Percentiles rank a stretch among this genome's conserved stretches.
Conservation (phyloP, 164 flowering plant species). For the Litsea cubeba region DNA sequence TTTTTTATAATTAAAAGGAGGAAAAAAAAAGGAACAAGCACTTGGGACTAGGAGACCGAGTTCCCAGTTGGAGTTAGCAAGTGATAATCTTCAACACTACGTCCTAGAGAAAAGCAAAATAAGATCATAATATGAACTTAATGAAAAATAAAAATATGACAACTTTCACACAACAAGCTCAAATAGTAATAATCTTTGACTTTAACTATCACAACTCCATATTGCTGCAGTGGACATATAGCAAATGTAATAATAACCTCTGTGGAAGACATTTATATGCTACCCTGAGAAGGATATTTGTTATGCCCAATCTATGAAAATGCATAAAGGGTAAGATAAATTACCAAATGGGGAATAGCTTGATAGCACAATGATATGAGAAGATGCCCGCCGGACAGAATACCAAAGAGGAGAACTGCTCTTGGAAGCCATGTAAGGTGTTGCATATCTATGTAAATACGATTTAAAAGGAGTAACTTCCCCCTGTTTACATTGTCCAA, state of each 20-base stretch:
- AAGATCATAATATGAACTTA: too few species aligned
- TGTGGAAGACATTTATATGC: not conserved
- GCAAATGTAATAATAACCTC: not conserved
- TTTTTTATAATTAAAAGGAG: too few species aligned
- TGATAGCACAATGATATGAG: slow-evolving; percentile 90
- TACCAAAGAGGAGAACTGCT: slow-evolving; percentile 94
- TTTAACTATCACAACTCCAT: too few species aligned
- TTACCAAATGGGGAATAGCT: slow-evolving; percentile 96
- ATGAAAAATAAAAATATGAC: too few species aligned
- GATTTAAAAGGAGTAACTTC: slow-evolving; percentile 72
- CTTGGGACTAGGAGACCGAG: too few species aligned
- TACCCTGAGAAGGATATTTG: not conserved
- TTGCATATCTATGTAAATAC: slow-evolving; percentile 62
- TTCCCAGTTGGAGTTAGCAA: too few species aligned
- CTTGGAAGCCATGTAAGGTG: slow-evolving; percentile 60
- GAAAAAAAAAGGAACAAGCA: too few species aligned
- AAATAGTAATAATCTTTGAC: too few species aligned
- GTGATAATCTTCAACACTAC: too few species aligned
- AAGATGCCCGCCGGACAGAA: slow-evolving; percentile 87
- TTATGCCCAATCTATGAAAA: not conserved
- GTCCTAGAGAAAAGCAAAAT: too few species aligned
- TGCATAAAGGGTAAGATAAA: slow-evolving; percentile 8
- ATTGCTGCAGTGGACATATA: not conserved
- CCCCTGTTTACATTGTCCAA: slow-evolving; percentile 37
- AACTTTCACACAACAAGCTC: too few species aligned